These are phyloP conservation scores for Fonsecaea pedrosoi DNA, from an alignment of 2,329 filamentous ascomycete species.

Conservation along the genomic window DNA sequence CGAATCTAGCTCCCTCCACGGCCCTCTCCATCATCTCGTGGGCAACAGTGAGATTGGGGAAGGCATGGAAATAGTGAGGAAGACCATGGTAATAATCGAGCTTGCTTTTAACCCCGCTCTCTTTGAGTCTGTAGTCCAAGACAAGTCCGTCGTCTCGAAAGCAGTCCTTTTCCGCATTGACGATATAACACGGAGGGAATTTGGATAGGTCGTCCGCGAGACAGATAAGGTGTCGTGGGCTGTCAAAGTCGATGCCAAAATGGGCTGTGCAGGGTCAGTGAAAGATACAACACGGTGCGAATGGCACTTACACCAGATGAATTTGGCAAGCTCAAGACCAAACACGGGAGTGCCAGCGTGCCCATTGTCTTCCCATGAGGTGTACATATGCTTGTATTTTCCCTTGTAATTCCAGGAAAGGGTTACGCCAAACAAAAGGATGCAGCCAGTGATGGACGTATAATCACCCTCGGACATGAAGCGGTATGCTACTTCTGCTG, in stretches of 20 bases:
- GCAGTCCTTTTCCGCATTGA: conserved; percentile 40
- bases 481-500: conserved; percentile 33
- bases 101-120: conserved; percentile 54
- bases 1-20: conserved; percentile 33
- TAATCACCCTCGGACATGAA: conserved; percentile 32
- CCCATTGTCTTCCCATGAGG: conserved; percentile 35
- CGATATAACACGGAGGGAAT: conserved; percentile 35
- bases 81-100: conserved; percentile 54
- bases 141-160: conserved; percentile 61
- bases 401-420: conserved; percentile 35
- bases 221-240: conserved; percentile 30
- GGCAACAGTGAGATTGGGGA: conserved; percentile 29
- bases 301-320: conserved; percentile 36
- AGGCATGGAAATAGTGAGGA: conserved; percentile 48
- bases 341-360: conserved; percentile 30
- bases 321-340: conserved; percentile 30
- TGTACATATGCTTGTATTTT: conserved; percentile 33
- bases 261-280: conserved; percentile 24
- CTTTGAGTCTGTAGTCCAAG: conserved; percentile 56
- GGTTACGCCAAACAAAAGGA: conserved; percentile 31
- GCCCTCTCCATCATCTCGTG: conserved; percentile 35
- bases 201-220: conserved; percentile 34
- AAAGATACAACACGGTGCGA: not conserved
- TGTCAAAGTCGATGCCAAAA: conserved; percentile 34
- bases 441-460: conserved; percentile 28